Evolutionary conservation across 2,329 filamentous ascomycete species (phyloP).

Genomic region (Torrubiella hemipterigena): DNA sequence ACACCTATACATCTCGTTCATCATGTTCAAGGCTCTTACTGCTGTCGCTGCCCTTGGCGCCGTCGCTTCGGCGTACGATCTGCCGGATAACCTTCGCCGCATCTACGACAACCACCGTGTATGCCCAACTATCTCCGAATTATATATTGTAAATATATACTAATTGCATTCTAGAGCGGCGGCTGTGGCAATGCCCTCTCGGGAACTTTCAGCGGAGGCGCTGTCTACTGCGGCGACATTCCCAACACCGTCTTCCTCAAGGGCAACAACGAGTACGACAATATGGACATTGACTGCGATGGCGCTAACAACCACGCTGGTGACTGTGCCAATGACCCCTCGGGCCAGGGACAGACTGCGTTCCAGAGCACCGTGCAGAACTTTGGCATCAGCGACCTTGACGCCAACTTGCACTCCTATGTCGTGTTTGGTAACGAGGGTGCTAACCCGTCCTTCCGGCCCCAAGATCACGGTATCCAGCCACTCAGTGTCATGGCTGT

Average conservation of each 20-base stretch:
- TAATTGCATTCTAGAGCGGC: constrained; percentile 14
- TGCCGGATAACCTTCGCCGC: constrained; percentile 6
- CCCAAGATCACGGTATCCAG: constrained; percentile 22
- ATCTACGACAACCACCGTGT: constrained; percentile 7
- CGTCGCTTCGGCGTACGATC: constrained; percentile 6
- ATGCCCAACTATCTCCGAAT: neutral
- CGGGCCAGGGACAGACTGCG: constrained; percentile 26
- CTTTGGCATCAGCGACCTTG: constrained; percentile 19
- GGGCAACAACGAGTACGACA: constrained; percentile 28
- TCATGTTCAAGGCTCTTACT: constrained; percentile 4
- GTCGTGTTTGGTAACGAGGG: constrained; percentile 32
- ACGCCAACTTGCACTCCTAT: constrained; percentile 32
- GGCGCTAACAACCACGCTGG: constrained; percentile 21
- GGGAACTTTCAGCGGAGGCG: constrained; percentile 5
- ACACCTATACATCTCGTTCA: too few relatives aligned
- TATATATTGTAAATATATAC: neutral
- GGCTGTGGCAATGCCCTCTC: constrained; percentile 12
- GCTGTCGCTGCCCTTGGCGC: constrained; percentile 6
- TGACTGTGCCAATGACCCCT: constrained; percentile 22
- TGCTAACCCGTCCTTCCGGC: constrained; percentile 17
- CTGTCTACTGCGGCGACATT: constrained; percentile 19
- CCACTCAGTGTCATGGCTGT: constrained; percentile 35
- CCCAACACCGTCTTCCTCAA: constrained; percentile 19
- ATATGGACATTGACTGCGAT: constrained; percentile 42
- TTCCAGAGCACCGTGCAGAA: constrained; percentile 22